Conservation (phyloP, 2,329 filamentous ascomycete species). For the Coniella lustricola region DNA sequence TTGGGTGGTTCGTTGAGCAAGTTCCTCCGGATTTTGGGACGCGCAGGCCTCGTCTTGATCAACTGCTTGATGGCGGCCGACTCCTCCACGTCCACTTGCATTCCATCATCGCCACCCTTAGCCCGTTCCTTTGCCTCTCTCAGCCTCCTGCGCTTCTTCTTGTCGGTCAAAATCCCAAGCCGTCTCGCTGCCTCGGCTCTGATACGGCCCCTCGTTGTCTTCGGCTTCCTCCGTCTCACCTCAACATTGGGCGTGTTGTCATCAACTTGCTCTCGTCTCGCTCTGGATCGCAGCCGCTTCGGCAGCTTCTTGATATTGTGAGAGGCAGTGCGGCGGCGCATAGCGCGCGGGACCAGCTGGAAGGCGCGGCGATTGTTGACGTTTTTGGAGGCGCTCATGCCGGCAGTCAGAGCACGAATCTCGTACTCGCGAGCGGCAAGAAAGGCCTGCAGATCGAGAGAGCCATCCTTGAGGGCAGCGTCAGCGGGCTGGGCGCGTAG, state of each 20-base stretch:
- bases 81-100: conserved; percentile 17
- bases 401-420: conserved; percentile 75
- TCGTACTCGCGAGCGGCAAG: conserved; percentile 82
- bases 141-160: conserved; percentile 40
- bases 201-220: conserved; percentile 50
- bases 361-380: conserved; percentile 66
- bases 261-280: conserved; percentile 68
- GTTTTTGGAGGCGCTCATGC: conserved; percentile 67
- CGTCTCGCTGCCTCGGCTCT: conserved; percentile 71
- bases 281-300: conserved; percentile 63
- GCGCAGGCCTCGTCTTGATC: conserved; percentile 35
- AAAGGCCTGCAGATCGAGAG: conserved; percentile 79
- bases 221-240: conserved; percentile 53
- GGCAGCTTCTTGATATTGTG: conserved; percentile 92
- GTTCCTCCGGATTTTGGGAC: conserved; percentile 65
- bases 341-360: conserved; percentile 76
- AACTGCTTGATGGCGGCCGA: conserved; percentile 19
- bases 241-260: conserved; percentile 85
- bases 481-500: conserved; percentile 46
- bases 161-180: conserved; percentile 55
- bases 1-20: conserved; percentile 53
- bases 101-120: conserved; percentile 10
- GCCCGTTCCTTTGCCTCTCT: conserved; percentile 25
- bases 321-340: conserved; percentile 83
- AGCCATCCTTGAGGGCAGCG: conserved; percentile 57